phyloP scores from a whole-genome alignment of 2,329 filamentous ascomycete genomes.

The Fusarium sororula region DNA sequence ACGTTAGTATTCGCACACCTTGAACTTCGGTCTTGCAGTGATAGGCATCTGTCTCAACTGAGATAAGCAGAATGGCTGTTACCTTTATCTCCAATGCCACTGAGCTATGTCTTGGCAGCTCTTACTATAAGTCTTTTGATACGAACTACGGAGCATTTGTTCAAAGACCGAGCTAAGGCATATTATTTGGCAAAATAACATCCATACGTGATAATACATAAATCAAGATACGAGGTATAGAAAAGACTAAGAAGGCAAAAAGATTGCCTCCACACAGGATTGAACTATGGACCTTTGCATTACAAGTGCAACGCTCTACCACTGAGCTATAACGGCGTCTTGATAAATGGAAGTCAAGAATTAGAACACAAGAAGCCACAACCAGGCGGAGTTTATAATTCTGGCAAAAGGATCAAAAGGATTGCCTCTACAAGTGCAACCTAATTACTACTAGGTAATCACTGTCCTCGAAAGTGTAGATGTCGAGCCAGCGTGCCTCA shows the following conservation, averaged over 20 bases:
- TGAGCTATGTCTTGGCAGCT: not conserved
- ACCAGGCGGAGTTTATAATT: too few species aligned
- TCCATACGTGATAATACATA: too few species aligned
- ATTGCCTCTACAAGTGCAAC: constrained; percentile 38
- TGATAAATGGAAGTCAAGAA: fast-evolving
- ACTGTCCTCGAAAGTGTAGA: not conserved
- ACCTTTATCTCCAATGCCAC: not conserved
- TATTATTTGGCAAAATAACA: not conserved
- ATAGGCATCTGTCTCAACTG: not conserved
- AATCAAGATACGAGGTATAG: not conserved
- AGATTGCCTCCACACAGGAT: constrained; percentile 34
- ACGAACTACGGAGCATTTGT: not conserved
- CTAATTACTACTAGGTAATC: not conserved
- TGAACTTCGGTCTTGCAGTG: not conserved
- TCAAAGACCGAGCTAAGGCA: not conserved
- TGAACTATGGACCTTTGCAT: constrained; percentile 39
- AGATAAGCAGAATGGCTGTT: not conserved
- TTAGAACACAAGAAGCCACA: not conserved
- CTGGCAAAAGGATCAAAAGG: constrained; percentile 4
- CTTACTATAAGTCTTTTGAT: not conserved
- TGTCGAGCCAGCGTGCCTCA: not conserved
- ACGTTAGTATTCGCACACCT: constrained; percentile 26
- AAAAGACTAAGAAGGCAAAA: not conserved
- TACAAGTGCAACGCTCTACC: constrained; percentile 39
- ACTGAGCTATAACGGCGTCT: constrained; percentile 35